Conservation (phyloP, 805 yeast genomes). For the Metschnikowia arizonensis region DNA sequence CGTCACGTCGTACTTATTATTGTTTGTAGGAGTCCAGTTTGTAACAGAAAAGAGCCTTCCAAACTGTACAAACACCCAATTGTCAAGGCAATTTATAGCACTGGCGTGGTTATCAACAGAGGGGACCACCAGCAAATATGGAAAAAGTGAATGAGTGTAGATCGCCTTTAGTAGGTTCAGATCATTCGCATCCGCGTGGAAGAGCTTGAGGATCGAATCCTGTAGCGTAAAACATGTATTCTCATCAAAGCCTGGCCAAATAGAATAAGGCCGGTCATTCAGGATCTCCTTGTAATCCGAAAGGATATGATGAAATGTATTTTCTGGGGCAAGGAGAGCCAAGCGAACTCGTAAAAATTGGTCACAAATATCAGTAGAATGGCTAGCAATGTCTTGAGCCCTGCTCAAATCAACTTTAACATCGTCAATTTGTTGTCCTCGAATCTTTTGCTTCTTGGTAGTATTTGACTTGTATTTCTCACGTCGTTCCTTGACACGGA, state of each 20-base stretch:
- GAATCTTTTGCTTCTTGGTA: neutral
- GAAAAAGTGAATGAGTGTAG: neutral
- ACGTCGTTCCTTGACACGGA: constrained; percentile 23
- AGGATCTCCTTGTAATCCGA: neutral
- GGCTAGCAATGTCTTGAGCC: neutral
- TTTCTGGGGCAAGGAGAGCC: neutral
- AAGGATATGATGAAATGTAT: neutral
- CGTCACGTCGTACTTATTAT: neutral
- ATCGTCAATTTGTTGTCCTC: neutral
- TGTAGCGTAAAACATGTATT: neutral
- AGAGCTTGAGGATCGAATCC: neutral
- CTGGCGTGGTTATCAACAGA: neutral
- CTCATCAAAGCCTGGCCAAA: constrained; percentile 3
- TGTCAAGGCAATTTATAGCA: neutral
- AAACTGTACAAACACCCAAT: constrained; percentile 1
- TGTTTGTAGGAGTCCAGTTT: neutral
- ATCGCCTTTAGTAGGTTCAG: neutral
- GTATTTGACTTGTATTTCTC: neutral
- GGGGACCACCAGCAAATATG: neutral
- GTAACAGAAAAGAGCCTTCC: neutral
- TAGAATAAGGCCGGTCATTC: neutral
- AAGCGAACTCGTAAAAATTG: neutral
- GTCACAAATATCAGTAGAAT: neutral
- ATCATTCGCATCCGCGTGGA: neutral
- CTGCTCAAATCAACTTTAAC: neutral